phyloP scores from a whole-genome alignment of 2,329 filamentous ascomycete species.

The Fusarium lateritium region DNA sequence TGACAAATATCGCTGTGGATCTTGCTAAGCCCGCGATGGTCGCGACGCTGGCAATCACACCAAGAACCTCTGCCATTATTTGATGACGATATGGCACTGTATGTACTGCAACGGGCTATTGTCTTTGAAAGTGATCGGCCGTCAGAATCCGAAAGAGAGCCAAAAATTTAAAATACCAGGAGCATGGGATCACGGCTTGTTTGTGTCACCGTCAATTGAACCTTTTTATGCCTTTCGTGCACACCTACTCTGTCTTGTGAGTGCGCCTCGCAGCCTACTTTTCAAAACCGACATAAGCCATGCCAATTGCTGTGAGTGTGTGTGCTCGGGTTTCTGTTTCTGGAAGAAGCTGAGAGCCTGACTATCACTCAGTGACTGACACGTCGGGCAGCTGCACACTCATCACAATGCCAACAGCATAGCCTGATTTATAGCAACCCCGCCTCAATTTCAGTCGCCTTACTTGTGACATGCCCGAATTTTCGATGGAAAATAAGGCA shows the following conservation, averaged over 20 bases:
- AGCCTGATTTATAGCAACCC: conserved; percentile 7
- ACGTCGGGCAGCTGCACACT: conserved; percentile 18
- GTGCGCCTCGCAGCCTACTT: not conserved
- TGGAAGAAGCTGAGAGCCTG: not conserved
- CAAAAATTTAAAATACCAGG: no score
- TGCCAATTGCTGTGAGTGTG: not conserved
- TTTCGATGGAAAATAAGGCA: not conserved
- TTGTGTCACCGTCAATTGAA: not conserved
- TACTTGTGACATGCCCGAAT: accelerated
- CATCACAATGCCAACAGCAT: conserved; percentile 16
- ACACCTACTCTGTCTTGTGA: not conserved
- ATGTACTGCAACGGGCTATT: no score
- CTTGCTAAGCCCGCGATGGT: not conserved
- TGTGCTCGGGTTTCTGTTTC: conserved; percentile 11
- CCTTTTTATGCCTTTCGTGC: not conserved
- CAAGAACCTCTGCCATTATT: conserved; percentile 6
- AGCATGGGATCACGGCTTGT: not conserved
- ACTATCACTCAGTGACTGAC: conserved; percentile 3
- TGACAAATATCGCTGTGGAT: conserved; percentile 1
- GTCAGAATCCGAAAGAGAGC: no score
- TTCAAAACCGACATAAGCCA: not conserved
- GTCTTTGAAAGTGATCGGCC: no score
- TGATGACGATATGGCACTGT: no score
- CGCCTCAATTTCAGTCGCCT: conserved; percentile 16
- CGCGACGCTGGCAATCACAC: not conserved